Evolutionary conservation across 2,329 filamentous ascomycete genomes (phyloP).

Genomic region (Chalaropsis thielavioides): DNA sequence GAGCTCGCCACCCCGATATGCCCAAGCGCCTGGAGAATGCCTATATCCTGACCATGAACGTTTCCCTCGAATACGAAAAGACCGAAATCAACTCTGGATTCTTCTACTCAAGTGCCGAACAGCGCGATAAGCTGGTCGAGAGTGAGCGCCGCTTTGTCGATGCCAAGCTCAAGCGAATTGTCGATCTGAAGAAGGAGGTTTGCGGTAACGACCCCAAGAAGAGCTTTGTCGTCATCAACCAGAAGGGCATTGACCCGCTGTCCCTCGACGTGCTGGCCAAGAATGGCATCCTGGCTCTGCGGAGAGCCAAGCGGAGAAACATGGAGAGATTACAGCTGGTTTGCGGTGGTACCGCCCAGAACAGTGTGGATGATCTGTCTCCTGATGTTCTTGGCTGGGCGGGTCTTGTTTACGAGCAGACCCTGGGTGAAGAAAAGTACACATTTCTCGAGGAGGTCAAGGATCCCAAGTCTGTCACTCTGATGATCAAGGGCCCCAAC

Average conservation of each 20-base stretch:
- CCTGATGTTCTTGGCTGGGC: slow-evolving; percentile 90
- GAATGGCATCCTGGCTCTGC: slow-evolving; percentile 90
- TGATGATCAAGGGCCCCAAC: slow-evolving; percentile 97
- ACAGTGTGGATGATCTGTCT: slow-evolving; percentile 86
- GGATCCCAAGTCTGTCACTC: slow-evolving; percentile 92
- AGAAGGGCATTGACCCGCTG: slow-evolving; percentile 96
- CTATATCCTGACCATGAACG: slow-evolving; percentile 86
- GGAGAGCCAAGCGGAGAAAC: slow-evolving; percentile 92
- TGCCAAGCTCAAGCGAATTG: slow-evolving; percentile 91
- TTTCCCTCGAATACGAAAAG: slow-evolving; percentile 97
- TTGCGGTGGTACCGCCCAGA: slow-evolving; percentile 81
- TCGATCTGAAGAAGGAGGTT: slow-evolving; percentile 94
- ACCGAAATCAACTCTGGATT: slow-evolving; percentile 98
- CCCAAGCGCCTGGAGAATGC: slow-evolving; percentile 92
- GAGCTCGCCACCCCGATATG: slow-evolving; percentile 95
- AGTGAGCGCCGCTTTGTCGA: slow-evolving; percentile 93
- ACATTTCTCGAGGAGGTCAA: slow-evolving; percentile 98
- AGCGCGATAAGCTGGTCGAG: slow-evolving; percentile 95
- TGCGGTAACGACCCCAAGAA: slow-evolving; percentile 89
- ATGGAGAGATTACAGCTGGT: slow-evolving; percentile 97
- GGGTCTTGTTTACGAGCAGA: slow-evolving; percentile 91
- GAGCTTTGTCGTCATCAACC: slow-evolving; percentile 95
- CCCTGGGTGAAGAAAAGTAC: slow-evolving; percentile 96
- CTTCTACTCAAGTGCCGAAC: slow-evolving; percentile 94
- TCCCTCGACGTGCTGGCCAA: slow-evolving; percentile 93